Percentiles rank a stretch among this genome's conserved stretches.
Evolutionary conservation across 257 asterid genomes (phyloP).

Genomic region (Solanum tacnaense): DNA sequence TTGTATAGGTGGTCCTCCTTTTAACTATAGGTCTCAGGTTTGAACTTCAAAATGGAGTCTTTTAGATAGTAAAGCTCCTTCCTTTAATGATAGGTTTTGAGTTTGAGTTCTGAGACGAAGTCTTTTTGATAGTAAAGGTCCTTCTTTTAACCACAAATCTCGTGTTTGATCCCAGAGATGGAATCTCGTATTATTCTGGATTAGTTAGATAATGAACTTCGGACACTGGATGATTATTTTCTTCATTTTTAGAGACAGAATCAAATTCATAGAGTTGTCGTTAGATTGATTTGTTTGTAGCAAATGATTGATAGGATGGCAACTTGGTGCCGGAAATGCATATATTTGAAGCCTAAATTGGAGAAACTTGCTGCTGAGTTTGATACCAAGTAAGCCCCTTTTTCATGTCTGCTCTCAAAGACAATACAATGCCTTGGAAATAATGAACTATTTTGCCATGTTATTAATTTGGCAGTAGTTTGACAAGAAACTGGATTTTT

Average conservation of each 20-base stretch:
- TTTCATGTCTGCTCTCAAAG: background rate
- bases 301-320: slow-evolving; percentile 66
- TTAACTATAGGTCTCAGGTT: background rate
- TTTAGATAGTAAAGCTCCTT: background rate
- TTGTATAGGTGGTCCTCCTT: background rate
- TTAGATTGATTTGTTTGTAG: background rate
- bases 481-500: background rate
- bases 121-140: background rate
- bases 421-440: background rate
- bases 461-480: background rate
- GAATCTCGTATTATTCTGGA: background rate
- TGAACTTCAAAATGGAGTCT: background rate
- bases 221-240: background rate
- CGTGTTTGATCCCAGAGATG: background rate
- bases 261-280: background rate
- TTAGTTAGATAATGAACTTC: background rate
- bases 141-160: background rate
- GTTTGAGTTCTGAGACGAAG: background rate
- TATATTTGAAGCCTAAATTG: slow-evolving; percentile 74
- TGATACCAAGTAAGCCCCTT: slow-evolving; percentile 53
- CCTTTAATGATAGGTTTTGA: background rate
- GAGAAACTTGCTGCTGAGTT: slow-evolving; percentile 83
- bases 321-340: slow-evolving; percentile 95
- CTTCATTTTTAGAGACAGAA: background rate
- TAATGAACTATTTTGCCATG: background rate